Conservation (phyloP, 2,329 filamentous ascomycete species). For the Lasiodiplodia sp. region DNA sequence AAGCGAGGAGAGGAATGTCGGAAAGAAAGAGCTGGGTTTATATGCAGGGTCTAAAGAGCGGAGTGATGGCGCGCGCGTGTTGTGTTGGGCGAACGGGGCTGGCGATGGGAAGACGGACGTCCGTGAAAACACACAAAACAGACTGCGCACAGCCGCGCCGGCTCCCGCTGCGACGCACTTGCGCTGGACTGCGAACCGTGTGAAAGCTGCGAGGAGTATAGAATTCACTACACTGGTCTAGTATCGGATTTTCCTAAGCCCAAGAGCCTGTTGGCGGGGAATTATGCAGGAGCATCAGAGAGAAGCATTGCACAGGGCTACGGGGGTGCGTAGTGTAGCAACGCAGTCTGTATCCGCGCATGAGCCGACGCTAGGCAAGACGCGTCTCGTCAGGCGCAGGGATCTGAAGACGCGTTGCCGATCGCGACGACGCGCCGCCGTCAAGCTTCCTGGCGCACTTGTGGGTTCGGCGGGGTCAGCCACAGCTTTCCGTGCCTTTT, state of each 20-base stretch:
- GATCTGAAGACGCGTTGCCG: background rate
- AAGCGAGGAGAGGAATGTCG: background rate
- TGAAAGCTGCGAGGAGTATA: background rate
- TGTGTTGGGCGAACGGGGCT: constrained; percentile 11
- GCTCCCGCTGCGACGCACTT: background rate
- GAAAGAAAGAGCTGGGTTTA: background rate
- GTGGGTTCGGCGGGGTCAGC: constrained; percentile 2
- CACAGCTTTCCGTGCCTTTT: constrained; percentile 9
- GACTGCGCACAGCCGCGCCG: constrained; percentile 5
- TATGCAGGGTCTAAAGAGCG: constrained; percentile 1
- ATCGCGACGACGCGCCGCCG: constrained; percentile 9
- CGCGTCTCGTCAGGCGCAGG: constrained; percentile 5
- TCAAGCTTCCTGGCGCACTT: background rate
- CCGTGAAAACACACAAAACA: constrained; percentile 14
- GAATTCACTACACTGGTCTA: background rate
- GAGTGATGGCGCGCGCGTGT: background rate
- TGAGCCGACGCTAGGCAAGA: constrained; percentile 12
- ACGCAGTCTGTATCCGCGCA: constrained; percentile 11
- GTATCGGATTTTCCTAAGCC: background rate
- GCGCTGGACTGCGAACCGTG: background rate
- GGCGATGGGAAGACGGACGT: constrained; percentile 7
- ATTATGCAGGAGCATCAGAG: background rate
- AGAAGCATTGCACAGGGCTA: constrained; percentile 10
- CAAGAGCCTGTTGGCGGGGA: background rate
- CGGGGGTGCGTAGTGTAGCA: constrained; percentile 6